Percentiles rank a stretch among this genome's conserved stretches.
phyloP scores from a whole-genome alignment of 2,329 filamentous ascomycete species.

The Pyrenochaeta sp. region DNA sequence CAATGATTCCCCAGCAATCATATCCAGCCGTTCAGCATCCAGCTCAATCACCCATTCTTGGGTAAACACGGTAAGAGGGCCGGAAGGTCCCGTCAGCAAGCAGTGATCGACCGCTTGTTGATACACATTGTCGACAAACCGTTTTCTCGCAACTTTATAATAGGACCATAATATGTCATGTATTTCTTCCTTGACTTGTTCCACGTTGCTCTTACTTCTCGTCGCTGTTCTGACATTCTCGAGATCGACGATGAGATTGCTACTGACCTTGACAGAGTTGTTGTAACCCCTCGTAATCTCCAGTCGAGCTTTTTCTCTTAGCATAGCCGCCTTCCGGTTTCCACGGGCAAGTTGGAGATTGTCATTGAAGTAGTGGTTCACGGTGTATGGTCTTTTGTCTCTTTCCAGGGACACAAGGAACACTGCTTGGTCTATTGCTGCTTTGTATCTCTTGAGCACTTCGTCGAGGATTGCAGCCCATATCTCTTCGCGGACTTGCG shows the following conservation, averaged over 20 bases:
- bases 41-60: neutral
- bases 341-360: neutral
- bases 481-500: neutral
- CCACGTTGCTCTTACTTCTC: neutral
- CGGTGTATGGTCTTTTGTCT: neutral
- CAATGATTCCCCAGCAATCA: constrained; percentile 3
- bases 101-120: neutral
- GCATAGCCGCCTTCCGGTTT: neutral
- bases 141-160: constrained; percentile 4
- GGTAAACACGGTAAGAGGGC: neutral
- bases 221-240: neutral
- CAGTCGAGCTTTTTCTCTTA: neutral
- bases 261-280: neutral
- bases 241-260: neutral
- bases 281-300: neutral
- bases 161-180: constrained; percentile 9
- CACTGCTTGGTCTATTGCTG: neutral
- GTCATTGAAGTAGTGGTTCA: neutral
- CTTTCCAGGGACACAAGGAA: neutral
- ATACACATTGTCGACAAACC: constrained; percentile 6
- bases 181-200: constrained; percentile 1
- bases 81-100: neutral
- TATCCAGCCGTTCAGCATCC: neutral
- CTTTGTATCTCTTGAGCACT: neutral
- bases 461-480: neutral